These are phyloP conservation scores for Stereocaulon alpinum DNA, from an alignment of 495 filamentous ascomycete genomes.

Conservation along the genomic window DNA sequence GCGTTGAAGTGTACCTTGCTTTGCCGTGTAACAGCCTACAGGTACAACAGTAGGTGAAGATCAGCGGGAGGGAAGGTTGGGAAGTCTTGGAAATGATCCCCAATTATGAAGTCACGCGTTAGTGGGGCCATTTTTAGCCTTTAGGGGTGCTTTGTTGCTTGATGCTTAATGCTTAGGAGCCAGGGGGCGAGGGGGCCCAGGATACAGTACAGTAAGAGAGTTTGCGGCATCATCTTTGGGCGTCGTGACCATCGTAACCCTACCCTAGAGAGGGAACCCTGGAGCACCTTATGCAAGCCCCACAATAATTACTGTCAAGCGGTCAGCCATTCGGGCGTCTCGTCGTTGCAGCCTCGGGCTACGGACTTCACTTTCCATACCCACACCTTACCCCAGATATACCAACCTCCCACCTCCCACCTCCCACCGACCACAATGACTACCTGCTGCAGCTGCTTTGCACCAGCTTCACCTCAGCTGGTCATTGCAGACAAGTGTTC, in stretches of 20 bases:
- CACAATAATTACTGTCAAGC: neutral
- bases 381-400: neutral
- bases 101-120: neutral
- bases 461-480: conserved; percentile 9
- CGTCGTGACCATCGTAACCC: neutral
- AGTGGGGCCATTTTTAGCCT: neutral
- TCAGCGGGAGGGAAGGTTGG: neutral
- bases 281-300: neutral
- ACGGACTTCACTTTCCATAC: neutral
- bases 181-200: no score
- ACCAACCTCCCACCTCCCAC: neutral
- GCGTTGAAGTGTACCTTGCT: conserved; percentile 6
- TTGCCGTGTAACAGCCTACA: neutral
- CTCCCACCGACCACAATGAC: conserved; percentile 9
- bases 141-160: no score
- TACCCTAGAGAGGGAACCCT: neutral
- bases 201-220: no score
- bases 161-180: no score
- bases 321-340: conserved; percentile 6
- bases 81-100: neutral
- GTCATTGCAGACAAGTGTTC: conserved; percentile 7
- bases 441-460: neutral
- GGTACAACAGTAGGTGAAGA: neutral
- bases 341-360: neutral
- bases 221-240: neutral